Evolutionary conservation across 768 basidiomycete genomes (phyloP).

Genomic region (Saitozyma podzolica): DNA sequence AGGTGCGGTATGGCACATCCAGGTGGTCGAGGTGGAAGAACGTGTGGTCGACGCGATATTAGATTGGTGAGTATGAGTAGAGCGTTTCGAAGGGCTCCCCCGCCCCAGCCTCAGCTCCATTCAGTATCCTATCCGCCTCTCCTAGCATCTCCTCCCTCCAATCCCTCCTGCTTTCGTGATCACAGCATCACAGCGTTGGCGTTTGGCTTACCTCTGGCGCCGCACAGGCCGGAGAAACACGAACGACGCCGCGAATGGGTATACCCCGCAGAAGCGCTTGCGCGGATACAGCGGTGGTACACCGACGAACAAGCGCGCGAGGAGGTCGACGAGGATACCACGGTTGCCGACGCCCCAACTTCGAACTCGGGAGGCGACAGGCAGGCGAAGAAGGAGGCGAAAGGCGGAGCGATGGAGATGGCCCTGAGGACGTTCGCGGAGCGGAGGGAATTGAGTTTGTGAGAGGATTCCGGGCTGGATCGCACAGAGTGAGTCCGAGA

Average conservation of each 20-base stretch:
- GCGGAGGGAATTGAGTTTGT: too few relatives aligned
- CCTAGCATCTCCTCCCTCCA: not conserved
- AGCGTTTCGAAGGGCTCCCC: not conserved
- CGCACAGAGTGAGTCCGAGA: too few relatives aligned
- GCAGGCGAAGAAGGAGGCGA: conserved; percentile 30
- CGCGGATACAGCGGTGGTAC: conserved; percentile 33
- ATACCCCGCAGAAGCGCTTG: conserved; percentile 11
- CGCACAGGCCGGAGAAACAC: conserved; percentile 39
- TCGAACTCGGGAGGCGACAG: not conserved
- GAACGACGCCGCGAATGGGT: conserved; percentile 37
- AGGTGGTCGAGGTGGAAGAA: conserved; percentile 26
- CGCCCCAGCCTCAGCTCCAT: not conserved
- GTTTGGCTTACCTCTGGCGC: not conserved
- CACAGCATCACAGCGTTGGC: not conserved
- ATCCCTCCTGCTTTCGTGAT: not conserved
- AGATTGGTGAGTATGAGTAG: conserved; percentile 21
- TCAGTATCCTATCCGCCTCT: not conserved
- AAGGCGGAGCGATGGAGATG: conserved; percentile 43
- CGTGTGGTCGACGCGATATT: conserved; percentile 10
- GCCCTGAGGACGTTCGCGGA: conserved; percentile 26
- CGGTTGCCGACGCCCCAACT: not conserved
- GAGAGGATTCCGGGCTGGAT: too few relatives aligned
- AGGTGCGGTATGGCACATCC: conserved; percentile 31
- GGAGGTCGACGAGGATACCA: conserved; percentile 1
- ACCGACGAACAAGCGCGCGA: conserved; percentile 12